phyloP scores from a whole-genome alignment of 192 early-diverging fungal species.

The Spinellus fusiger region DNA sequence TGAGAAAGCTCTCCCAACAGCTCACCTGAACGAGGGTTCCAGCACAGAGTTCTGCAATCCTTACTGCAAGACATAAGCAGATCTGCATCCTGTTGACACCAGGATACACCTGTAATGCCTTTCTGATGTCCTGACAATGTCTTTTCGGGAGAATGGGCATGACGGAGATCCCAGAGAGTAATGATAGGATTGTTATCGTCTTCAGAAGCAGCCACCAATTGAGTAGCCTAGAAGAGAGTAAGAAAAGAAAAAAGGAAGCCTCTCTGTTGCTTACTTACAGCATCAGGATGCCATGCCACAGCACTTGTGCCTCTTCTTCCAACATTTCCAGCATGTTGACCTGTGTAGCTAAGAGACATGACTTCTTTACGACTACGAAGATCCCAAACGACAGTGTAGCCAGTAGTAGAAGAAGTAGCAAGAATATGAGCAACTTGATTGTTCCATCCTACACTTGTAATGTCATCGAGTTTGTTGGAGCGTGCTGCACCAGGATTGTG shows the following conservation, averaged over 20 bases:
- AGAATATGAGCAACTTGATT: slow-evolving; percentile 88
- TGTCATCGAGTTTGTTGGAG: slow-evolving; percentile 81
- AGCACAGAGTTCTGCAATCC: slow-evolving; percentile 90
- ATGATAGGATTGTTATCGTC: slow-evolving; percentile 89
- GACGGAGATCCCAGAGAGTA: slow-evolving; percentile 92
- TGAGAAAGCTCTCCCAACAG: slow-evolving; percentile 86
- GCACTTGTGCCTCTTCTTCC: slow-evolving; percentile 73
- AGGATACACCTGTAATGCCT: slow-evolving; percentile 87
- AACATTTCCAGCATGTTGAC: slow-evolving; percentile 41
- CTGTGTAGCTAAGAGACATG: slow-evolving; percentile 60
- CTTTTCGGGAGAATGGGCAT: slow-evolving; percentile 89
- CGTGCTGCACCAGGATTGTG: slow-evolving; percentile 79
- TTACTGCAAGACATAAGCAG: slow-evolving; percentile 92
- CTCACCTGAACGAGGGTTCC: slow-evolving; percentile 81
- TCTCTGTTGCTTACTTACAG: slow-evolving; percentile 34
- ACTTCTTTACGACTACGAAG: slow-evolving; percentile 82
- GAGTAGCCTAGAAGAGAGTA: slow-evolving; percentile 61
- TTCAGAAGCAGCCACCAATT: slow-evolving; percentile 87
- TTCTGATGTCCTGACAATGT: slow-evolving; percentile 81
- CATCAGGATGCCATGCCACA: slow-evolving; percentile 89
- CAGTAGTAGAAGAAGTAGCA: slow-evolving; percentile 85
- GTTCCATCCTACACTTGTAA: slow-evolving; percentile 91
- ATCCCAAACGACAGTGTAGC: slow-evolving; percentile 96
- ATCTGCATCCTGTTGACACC: slow-evolving; percentile 93
- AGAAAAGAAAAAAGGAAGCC: not conserved